A percentile compares a stretch with the other conserved stretches of the same genome.
These are phyloP conservation scores for Prunus yedoensis DNA, from an alignment of 331 rosid genomes.

Conservation along the genomic window DNA sequence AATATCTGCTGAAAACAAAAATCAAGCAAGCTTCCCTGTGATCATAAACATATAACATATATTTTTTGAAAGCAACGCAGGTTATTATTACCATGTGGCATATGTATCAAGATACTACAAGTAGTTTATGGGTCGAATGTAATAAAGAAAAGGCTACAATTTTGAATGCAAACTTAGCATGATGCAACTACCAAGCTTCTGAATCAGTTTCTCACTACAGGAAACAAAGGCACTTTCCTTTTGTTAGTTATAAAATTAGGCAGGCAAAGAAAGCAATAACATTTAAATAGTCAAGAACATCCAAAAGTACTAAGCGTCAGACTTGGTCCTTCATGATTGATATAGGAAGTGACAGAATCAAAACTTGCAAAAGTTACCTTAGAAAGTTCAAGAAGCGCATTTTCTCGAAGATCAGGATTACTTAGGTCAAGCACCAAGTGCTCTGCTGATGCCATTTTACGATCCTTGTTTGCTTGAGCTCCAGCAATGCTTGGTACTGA, in stretches of 20 bases:
- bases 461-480: constrained; percentile 44
- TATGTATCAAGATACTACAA: background rate
- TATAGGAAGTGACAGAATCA: background rate
- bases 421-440: constrained; percentile 65
- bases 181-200: background rate
- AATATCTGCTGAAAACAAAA: background rate
- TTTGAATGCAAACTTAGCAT: background rate
- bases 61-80: constrained; percentile 2
- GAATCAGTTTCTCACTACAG: background rate
- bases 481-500: constrained; percentile 36
- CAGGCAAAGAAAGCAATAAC: background rate
- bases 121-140: background rate
- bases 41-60: constrained; percentile 7
- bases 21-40: background rate
- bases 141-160: background rate
- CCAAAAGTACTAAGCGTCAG: background rate
- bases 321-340: background rate
- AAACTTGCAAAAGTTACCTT: constrained; percentile 45
- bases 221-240: constrained; percentile 5
- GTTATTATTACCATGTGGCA: background rate
- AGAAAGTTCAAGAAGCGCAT: constrained; percentile 73
- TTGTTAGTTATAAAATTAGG: background rate
- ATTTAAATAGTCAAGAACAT: background rate
- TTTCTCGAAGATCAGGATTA: constrained; percentile 75
- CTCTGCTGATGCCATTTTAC: constrained; percentile 63